Conservation (phyloP, 306 rosid genomes). For the Fagus sylvatica region DNA sequence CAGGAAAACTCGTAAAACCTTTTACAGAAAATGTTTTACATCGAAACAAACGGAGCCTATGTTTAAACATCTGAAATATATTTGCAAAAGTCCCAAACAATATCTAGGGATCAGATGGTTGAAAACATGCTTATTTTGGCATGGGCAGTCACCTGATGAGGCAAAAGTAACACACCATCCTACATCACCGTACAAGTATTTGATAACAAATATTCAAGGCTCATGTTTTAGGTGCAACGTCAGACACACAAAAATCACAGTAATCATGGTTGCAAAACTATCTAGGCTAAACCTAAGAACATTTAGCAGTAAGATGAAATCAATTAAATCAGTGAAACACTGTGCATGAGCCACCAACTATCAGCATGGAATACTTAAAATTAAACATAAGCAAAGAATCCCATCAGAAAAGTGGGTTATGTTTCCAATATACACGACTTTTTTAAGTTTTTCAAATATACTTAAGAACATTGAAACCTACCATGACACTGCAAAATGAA, state of each 20-base stretch:
- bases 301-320: neutral
- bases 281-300: neutral
- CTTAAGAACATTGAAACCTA: neutral
- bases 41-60: too few species aligned
- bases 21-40: too few species aligned
- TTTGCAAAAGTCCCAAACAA: neutral
- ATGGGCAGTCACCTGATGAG: neutral
- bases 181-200: neutral
- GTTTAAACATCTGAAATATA: neutral
- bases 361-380: neutral
- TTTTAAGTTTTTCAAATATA: neutral
- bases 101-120: neutral
- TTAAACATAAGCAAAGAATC: neutral
- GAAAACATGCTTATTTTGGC: neutral
- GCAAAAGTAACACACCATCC: neutral
- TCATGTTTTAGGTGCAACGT: neutral
- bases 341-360: neutral
- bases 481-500: slow-evolving; percentile 15
- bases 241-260: neutral
- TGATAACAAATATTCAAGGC: neutral
- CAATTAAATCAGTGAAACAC: neutral
- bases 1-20: too few species aligned
- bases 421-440: neutral
- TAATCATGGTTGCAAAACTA: neutral
- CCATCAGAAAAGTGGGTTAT: neutral